Percentiles rank a stretch among this genome's conserved stretches.
Conservation (phyloP, 352 stramenopile species). For the Phytopythium aichiense region DNA sequence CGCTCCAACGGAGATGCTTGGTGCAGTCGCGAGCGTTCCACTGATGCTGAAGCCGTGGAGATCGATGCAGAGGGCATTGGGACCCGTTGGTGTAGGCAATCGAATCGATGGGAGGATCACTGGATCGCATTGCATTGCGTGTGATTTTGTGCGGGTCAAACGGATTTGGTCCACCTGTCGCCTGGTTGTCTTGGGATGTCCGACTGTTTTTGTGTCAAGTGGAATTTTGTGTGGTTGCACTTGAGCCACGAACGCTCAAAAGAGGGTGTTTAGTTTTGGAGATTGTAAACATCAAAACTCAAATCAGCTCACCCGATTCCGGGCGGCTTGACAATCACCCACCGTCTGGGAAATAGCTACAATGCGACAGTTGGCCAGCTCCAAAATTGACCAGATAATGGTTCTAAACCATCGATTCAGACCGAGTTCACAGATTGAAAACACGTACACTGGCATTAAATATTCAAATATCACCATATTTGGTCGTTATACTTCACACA, state of each 20-base stretch:
- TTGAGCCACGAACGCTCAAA: not conserved
- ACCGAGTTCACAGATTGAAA: not conserved
- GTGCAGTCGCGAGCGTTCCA: no score
- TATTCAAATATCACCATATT: not conserved
- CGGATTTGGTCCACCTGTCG: conserved; percentile 1
- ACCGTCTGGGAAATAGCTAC: not conserved
- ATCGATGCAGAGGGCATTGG: no score
- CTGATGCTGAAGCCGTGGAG: no score
- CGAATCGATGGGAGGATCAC: no score
- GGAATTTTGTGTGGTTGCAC: not conserved
- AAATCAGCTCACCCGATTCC: not conserved
- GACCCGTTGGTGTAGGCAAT: no score
- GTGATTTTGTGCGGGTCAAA: not conserved
- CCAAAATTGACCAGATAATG: not conserved
- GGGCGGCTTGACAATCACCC: not conserved
- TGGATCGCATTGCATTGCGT: not conserved
- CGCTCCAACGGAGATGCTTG: not conserved
- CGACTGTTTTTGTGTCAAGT: conserved; percentile 4
- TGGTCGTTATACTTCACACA: no score
- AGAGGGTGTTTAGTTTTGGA: not conserved
- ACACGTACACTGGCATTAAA: not conserved
- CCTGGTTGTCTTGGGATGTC: not conserved
- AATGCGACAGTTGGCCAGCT: not conserved
- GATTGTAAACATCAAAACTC: not conserved
- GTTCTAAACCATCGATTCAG: not conserved